Evolutionary conservation across 148 eudicot species (phyloP).

Genomic region (Amaranthus palmeri): DNA sequence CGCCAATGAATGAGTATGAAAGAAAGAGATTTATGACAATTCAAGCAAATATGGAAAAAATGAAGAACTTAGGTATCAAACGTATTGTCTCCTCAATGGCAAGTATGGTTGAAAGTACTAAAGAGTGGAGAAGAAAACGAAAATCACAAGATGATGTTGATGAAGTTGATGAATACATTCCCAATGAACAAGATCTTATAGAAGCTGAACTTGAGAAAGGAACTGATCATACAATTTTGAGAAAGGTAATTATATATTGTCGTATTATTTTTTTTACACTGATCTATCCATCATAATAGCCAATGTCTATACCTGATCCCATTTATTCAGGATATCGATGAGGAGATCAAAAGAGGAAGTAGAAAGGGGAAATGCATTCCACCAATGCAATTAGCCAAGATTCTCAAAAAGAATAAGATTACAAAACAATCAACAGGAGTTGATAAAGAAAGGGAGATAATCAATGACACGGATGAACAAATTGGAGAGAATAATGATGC

Average conservation of each 20-base stretch:
- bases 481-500: too few species aligned
- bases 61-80: neutral
- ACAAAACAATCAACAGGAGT: neutral
- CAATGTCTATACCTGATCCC: too few species aligned
- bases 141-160: neutral
- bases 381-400: neutral
- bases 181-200: neutral
- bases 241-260: neutral
- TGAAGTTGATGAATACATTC: neutral
- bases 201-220: neutral
- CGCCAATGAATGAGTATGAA: neutral
- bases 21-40: neutral
- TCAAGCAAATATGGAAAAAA: neutral
- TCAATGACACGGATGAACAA: neutral
- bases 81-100: neutral
- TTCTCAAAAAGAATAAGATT: neutral
- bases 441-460: too few species aligned
- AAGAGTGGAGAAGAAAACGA: neutral
- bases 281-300: too few species aligned
- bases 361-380: neutral
- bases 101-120: neutral
- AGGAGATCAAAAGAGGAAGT: neutral
- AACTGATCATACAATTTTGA: neutral
- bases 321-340: neutral
- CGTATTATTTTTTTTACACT: neutral